A percentile compares a stretch with the other conserved stretches of the same genome.
These are phyloP conservation scores for Mortierella polycephala DNA, from an alignment of 371 early-diverging fungal species.

Conservation along the genomic window DNA sequence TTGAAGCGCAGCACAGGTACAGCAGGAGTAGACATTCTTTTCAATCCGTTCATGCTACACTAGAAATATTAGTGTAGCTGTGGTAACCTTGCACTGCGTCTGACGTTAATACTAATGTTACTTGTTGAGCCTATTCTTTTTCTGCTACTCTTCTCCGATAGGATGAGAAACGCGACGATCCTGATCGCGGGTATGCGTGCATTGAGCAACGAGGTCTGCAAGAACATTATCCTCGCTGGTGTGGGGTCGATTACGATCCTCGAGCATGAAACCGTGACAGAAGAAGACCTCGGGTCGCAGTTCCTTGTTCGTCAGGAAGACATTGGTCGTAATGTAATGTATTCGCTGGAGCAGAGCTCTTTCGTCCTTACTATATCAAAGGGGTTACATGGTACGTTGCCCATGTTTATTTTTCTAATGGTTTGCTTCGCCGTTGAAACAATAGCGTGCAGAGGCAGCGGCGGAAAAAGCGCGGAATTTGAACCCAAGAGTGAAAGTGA, in stretches of 20 bases:
- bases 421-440: background rate
- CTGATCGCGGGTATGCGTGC: slow-evolving; percentile 76
- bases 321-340: slow-evolving; percentile 75
- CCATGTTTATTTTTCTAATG: background rate
- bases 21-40: background rate
- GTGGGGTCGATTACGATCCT: slow-evolving; percentile 79
- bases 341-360: too few relatives aligned
- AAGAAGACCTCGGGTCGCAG: slow-evolving; percentile 81
- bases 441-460: slow-evolving; percentile 74
- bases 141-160: slow-evolving; percentile 29
- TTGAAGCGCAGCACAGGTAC: slow-evolving; percentile 91
- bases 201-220: slow-evolving; percentile 82
- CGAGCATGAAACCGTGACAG: slow-evolving; percentile 67
- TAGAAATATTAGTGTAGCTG: too few relatives aligned
- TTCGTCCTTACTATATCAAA: background rate
- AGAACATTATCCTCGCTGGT: slow-evolving; percentile 93
- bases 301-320: slow-evolving; percentile 73
- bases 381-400: background rate
- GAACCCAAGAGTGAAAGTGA: slow-evolving; percentile 81
- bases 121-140: background rate
- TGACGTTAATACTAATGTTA: background rate
- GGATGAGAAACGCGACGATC: slow-evolving; percentile 82
- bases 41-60: background rate
- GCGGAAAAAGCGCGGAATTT: slow-evolving; percentile 66
- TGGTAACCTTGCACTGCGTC: background rate